Percentiles rank a stretch among this genome's conserved stretches.
Evolutionary conservation across 306 rosid species (phyloP).

Genomic region (Acacia acuminata): DNA sequence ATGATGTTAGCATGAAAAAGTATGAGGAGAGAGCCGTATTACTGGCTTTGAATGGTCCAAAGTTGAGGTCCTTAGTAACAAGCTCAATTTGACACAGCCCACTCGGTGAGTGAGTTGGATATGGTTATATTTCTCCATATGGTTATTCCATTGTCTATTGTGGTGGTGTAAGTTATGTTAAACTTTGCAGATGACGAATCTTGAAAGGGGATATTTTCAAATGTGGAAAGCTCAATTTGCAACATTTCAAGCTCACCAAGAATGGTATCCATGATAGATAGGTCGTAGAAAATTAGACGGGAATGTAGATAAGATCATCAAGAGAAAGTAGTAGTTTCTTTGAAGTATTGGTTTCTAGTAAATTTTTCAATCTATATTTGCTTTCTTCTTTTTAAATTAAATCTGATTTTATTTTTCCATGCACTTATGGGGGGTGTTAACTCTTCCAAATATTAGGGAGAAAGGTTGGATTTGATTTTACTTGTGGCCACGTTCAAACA

Average conservation of each 20-base stretch:
- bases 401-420: not conserved
- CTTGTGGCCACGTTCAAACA: not conserved
- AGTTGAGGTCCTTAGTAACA: conserved; percentile 71
- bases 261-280: conserved; percentile 52
- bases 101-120: conserved; percentile 69
- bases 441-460: no score
- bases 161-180: not conserved
- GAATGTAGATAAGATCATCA: conserved; percentile 52
- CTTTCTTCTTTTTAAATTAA: not conserved
- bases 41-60: conserved; percentile 76
- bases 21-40: conserved; percentile 93
- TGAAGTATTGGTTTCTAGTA: no score
- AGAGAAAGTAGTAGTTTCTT: conserved; percentile 34
- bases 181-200: conserved; percentile 55
- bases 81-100: conserved; percentile 83
- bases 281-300: conserved; percentile 48
- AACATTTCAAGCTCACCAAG: conserved; percentile 56
- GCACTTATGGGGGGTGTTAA: not conserved
- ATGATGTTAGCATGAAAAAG: conserved; percentile 68
- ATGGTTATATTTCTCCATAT: not conserved
- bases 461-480: not conserved
- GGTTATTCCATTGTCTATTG: not conserved
- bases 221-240: conserved; percentile 67
- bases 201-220: conserved; percentile 52
- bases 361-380: no score